Conservation (phyloP, 495 filamentous ascomycete genomes). For the Chlorociboria aeruginascens region DNA sequence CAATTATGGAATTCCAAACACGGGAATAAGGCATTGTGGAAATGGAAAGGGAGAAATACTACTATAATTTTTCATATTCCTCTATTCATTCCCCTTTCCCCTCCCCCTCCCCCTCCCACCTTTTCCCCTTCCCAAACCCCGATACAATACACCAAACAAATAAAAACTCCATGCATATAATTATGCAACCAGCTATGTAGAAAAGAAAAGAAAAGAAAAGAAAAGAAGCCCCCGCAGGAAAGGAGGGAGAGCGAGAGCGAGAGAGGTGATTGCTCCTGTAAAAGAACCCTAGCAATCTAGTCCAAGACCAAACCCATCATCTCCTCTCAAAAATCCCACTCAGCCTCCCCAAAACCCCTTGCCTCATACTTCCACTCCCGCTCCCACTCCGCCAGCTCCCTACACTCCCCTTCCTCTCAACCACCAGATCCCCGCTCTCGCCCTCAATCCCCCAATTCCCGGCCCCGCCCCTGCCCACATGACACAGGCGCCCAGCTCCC, state of each 20-base stretch:
- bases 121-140: too few relatives aligned
- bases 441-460: constrained; percentile 45
- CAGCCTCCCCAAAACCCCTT: constrained; percentile 15
- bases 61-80: not conserved
- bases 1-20: too few relatives aligned
- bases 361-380: not conserved
- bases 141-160: not conserved
- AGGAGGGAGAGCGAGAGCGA: too few relatives aligned
- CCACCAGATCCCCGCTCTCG: not conserved
- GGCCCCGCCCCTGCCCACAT: constrained; percentile 80
- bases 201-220: constrained; percentile 6
- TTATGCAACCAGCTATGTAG: not conserved
- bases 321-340: constrained; percentile 9
- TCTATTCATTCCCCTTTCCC: not conserved
- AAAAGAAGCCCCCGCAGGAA: too few relatives aligned
- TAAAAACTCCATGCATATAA: constrained; percentile 12
- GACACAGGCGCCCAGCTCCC: constrained; percentile 52
- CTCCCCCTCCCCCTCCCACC: not conserved
- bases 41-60: too few relatives aligned
- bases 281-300: too few relatives aligned
- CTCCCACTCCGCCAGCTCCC: not conserved
- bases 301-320: constrained; percentile 1
- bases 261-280: too few relatives aligned
- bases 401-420: constrained; percentile 10
- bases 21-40: too few relatives aligned